Evolutionary conservation across 495 filamentous ascomycete genomes (phyloP), one percentile per base, ranked within the genome.

Genomic region (Daldinia vernicosa): DNA sequence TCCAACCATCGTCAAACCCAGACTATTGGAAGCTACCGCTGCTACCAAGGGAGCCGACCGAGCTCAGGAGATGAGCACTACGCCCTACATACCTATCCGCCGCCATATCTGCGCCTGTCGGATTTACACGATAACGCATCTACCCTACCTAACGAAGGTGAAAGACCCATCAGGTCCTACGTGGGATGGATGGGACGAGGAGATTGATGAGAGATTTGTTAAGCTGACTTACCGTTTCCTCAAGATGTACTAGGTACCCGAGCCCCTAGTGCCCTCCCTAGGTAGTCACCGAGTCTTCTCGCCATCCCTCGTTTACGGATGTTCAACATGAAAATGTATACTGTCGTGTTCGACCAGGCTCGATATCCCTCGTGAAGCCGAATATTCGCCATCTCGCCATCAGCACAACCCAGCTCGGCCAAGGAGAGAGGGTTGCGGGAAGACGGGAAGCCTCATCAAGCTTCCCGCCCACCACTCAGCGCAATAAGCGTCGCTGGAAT

Each of bases 11-110:
- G 27, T 40, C 37, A 45, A 66, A 57, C 51, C 68, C 40, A 33
- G 59, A 63, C 56, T 70, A 70, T 70, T 57, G 47, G 63, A 50
- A 26, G 35, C 53, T 67, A 71, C 59, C 33, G 56, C 58, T 52
- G 33, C 45, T 58, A 71, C 43, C 45, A 60, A 67, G 56, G 30
- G 63, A 52, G 59, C 64, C 55, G 37, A 63, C 50, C 39, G 43
- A 35, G 3, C 32, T 33, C 54, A 59, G 19, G 45, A 56, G 54
- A 60, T 28, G 54, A 61, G 40, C 35, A 54, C 58, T 73, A 68
- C 51, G 61, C 70, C 62, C 51, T n/a, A n/a, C n/a, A n/a, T n/a
- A n/a, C n/a, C n/a, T 69, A 66, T 69, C 70, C 70, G 65, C 65
- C 70, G 60, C 60, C 47, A 22, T 52, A 58, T 24, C 30, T 63